Evolutionary conservation across 2,329 filamentous ascomycete genomes (phyloP), one percentile per base, ranked within the genome.

Genomic region (Neonectria coccinea): DNA sequence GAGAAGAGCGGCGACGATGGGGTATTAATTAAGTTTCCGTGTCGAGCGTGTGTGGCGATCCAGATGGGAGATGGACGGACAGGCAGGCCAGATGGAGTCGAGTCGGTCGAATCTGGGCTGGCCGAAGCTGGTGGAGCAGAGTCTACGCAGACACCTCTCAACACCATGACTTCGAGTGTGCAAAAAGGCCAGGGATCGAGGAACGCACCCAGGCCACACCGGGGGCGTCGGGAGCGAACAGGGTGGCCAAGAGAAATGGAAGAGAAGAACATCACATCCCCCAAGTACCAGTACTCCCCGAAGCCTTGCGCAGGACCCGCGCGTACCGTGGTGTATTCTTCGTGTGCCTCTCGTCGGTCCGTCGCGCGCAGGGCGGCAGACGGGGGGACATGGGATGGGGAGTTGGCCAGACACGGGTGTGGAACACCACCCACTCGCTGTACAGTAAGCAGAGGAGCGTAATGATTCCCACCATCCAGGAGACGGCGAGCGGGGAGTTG

Each of bases 21-120:
- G 65, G 62, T 73, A 73, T 73, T 69, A 72, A 72, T 71, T 67
- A 72, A 64, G 61, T 70, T 65, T 60, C 36, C 52, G 51, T 51
- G 14, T 16, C 56, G 59, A 60, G 64, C 52, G 65, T 56, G 54
- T 39, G 62, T 62, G 69, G 59, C 59, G 64, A 72, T 72, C 66
- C 51, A 31, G 56, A 66, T 60, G 63, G 48, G n/a, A 20, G 48
- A 51, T 50, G 47, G 25, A 50, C 22, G 22, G 22, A 22, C 22
- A 22, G 22, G 22, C 27, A 18, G 14, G 48, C 18, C n/a, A 16
- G 25, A 50, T 51, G 48, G 29, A 33, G 48, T 25, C 14, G 64
- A 65, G 61, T 65, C 56, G 62, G 59, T 61, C 39, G 63, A 56
- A 41, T 45, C 55, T 51, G 42, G 57, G 52, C 58, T 55, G 33